Conservation (phyloP, 2,329 filamentous ascomycete species). For the Cladophialophora bantiana region DNA sequence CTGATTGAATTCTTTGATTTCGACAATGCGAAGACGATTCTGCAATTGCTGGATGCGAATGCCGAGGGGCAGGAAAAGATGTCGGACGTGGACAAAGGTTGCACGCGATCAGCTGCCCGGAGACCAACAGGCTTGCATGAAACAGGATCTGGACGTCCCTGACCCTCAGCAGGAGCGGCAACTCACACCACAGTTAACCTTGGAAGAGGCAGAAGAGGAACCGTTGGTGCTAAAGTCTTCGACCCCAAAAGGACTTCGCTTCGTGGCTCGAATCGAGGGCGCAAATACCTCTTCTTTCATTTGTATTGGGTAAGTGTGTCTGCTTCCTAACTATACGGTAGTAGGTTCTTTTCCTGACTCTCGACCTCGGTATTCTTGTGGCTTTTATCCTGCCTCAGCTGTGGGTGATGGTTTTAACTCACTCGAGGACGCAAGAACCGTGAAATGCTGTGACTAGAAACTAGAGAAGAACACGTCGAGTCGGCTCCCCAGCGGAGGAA, state of each 20-base stretch:
- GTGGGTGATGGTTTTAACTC: background rate
- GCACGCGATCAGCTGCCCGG: background rate
- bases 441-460: background rate
- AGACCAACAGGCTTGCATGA: background rate
- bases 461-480: no score
- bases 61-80: background rate
- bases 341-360: background rate
- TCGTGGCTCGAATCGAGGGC: background rate
- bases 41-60: background rate
- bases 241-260: background rate
- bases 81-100: background rate
- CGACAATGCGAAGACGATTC: background rate
- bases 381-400: background rate
- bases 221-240: background rate
- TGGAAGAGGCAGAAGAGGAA: background rate
- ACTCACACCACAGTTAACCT: background rate
- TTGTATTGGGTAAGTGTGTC: background rate
- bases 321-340: background rate
- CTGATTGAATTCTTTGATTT: background rate
- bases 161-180: background rate
- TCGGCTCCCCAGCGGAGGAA: background rate
- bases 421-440: background rate
- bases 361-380: background rate
- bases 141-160: background rate
- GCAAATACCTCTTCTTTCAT: background rate